Evolutionary conservation across 306 rosid species (phyloP).

Genomic region (Rubus parviflorus): DNA sequence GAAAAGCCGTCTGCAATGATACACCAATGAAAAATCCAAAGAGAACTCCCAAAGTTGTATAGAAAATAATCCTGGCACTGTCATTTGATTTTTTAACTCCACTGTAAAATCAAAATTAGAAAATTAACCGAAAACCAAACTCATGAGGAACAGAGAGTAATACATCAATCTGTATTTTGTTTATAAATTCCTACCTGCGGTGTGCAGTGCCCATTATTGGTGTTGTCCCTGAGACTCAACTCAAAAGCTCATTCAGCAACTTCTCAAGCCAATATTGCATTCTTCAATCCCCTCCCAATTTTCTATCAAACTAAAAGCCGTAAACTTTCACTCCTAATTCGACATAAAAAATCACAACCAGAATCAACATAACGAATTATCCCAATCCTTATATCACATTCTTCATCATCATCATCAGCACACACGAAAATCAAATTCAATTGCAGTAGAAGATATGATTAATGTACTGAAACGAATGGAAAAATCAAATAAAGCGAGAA

Average conservation of each 20-base stretch:
- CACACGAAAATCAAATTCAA: neutral
- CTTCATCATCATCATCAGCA: neutral
- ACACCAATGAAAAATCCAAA: constrained; percentile 81
- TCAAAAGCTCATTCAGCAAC: constrained; percentile 33
- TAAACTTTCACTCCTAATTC: constrained; percentile 11
- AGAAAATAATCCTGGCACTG: constrained; percentile 51
- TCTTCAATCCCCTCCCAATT: constrained; percentile 18
- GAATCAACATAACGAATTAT: neutral
- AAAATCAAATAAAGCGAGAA: neutral
- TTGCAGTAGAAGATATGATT: neutral
- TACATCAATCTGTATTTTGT: neutral
- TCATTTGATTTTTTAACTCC: constrained; percentile 61
- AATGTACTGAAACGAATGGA: neutral
- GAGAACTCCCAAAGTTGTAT: constrained; percentile 61
- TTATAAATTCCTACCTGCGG: constrained; percentile 43
- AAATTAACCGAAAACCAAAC: constrained; percentile 21
- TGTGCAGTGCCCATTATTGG: constrained; percentile 42
- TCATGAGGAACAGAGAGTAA: neutral
- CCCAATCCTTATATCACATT: neutral
- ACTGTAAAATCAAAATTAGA: constrained; percentile 40
- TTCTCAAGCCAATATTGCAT: constrained; percentile 35
- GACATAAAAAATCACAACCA: constrained; percentile 3
- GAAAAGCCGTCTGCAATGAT: constrained; percentile 60
- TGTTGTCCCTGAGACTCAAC: constrained; percentile 37
- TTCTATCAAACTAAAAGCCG: constrained; percentile 3